Evolutionary conservation across 2,329 filamentous ascomycete species (phyloP), one percentile per base, ranked within the genome.

Genomic region (Botrytis cinerea): DNA sequence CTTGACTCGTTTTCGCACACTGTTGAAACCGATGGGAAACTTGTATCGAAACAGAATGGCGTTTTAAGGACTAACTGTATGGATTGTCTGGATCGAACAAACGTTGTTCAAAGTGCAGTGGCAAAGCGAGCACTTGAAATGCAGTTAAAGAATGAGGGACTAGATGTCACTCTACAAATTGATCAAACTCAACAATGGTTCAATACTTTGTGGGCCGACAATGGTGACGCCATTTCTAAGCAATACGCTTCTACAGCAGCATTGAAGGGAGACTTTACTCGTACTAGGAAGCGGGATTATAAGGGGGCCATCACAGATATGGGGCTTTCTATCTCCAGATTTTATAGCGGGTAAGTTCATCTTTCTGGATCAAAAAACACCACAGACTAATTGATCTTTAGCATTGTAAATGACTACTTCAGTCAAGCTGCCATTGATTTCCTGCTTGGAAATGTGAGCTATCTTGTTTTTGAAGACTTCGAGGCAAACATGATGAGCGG

Each of bases 331-430:
- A 85, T 99, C 60, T 95, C 93, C 40, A 86, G 93, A 59, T 89
- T 91, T 74, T 91, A 90, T 77, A 91, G 88, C 73, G 89, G 89
- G 89, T 91, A 82, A 80, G 87, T 79, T 40, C 32, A 59, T n/a
- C 14, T 35, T 35, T 4, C 28, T 64, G 5, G 4, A 32, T 2
- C 22, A 25, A 64, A 64, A 54, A 57, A 16, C n/a, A 5, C 40
- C 8, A 32, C 16, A 43, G 28, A 16, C 73, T 78, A 70, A 77
- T 62, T 22, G 38, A 12, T 28, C 51, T 43, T 12, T 80, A 98
- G 97, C 77, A 96, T 98, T 83, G 94, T 99, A 76, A 97, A 97
- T 78, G 96, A 99, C 83, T 98, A 97, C 82, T 98, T 98, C 82
- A 92, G 95, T 35, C 96, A 99, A 81, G 93, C 94, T 0, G 93